phyloP scores from a whole-genome alignment of 257 asterid species.

The Gardenia jasminoides region DNA sequence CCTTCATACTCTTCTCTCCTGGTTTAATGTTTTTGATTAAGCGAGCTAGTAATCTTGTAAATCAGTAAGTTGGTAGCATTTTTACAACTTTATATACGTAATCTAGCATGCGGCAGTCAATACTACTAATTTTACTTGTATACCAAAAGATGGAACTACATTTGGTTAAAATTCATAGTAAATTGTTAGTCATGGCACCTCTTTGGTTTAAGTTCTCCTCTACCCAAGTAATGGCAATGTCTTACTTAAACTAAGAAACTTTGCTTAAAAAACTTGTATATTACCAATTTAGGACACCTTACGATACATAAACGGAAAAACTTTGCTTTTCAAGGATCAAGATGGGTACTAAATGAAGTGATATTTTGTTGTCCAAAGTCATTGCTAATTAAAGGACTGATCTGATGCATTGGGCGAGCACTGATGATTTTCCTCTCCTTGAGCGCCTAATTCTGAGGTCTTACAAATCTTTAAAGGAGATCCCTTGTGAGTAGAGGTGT shows the following conservation, averaged over 20 bases:
- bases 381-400: constrained; percentile 1
- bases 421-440: neutral
- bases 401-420: neutral
- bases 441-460: neutral
- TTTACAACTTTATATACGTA: neutral
- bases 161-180: too few relatives aligned
- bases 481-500: too few relatives aligned
- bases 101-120: neutral
- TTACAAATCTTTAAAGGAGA: neutral
- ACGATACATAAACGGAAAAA: constrained; percentile 9
- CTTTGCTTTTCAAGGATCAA: neutral
- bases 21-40: neutral
- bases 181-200: too few relatives aligned
- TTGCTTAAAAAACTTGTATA: too few relatives aligned
- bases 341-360: neutral
- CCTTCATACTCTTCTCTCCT: neutral
- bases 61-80: neutral
- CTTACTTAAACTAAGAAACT: too few relatives aligned
- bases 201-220: too few relatives aligned
- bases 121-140: neutral
- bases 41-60: neutral
- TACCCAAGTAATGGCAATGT: too few relatives aligned
- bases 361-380: neutral
- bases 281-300: neutral
- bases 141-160: too few relatives aligned